Evolutionary conservation across 768 basidiomycete species (phyloP).

Genomic region (Daedaleopsis sinensis): DNA sequence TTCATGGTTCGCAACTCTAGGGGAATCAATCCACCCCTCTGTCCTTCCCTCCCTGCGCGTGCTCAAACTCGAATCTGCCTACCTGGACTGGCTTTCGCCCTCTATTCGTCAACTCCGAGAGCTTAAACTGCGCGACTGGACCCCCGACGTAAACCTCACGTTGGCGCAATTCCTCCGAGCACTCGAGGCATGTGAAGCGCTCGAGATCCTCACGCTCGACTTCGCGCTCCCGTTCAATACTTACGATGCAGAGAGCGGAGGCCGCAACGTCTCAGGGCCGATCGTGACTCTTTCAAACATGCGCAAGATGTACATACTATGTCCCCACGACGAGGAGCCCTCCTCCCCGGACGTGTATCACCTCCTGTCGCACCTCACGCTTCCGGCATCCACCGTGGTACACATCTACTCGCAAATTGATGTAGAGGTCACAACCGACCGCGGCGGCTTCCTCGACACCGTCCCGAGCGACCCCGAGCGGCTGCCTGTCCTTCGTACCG

Average conservation of each 20-base stretch:
- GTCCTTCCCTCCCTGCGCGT: neutral
- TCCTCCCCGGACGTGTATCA: slow-evolving; percentile 1
- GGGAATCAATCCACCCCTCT: neutral
- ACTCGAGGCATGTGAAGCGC: neutral
- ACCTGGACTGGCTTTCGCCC: neutral
- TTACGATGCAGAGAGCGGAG: neutral
- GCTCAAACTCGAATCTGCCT: neutral
- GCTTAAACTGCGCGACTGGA: neutral
- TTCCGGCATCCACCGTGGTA: neutral
- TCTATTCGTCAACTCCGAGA: neutral
- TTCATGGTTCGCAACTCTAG: neutral
- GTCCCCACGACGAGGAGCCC: neutral
- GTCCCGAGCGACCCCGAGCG: neutral
- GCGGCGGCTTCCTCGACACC: neutral
- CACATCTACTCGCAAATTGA: neutral
- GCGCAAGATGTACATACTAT: neutral
- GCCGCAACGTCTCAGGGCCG: neutral
- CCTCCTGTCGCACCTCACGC: neutral
- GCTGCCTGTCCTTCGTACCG: neutral
- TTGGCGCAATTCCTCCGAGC: neutral
- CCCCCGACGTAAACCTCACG: neutral
- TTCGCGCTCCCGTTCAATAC: neutral
- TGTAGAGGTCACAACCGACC: neutral
- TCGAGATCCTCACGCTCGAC: neutral
- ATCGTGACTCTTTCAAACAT: neutral